Percentiles rank a stretch among this genome's conserved stretches.
Conservation (phyloP, 2,329 filamentous ascomycete species). For the Colletotrichum higginsianum region DNA sequence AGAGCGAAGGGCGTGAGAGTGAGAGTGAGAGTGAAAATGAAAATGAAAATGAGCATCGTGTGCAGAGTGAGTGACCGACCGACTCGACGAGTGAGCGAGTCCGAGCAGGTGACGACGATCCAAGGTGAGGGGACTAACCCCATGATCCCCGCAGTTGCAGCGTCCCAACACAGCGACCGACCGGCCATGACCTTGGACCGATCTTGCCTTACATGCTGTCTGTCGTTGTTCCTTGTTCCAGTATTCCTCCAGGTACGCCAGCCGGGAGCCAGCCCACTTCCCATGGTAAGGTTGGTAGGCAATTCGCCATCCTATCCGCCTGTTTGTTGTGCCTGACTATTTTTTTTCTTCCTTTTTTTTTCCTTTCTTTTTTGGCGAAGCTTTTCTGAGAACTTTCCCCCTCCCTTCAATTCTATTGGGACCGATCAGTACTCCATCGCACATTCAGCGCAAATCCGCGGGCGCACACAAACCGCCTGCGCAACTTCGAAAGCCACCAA, state of each 20-base stretch:
- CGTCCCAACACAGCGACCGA: constrained; percentile 15
- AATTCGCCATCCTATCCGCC: constrained; percentile 19
- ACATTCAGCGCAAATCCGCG: neutral
- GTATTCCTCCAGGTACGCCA: no score
- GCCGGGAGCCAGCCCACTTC: constrained; percentile 32
- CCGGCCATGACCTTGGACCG: constrained; percentile 30
- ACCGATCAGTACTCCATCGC: neutral
- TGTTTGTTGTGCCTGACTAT: neutral
- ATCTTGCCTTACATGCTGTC: constrained; percentile 6
- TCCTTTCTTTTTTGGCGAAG: constrained; percentile 1
- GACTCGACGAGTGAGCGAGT: neutral
- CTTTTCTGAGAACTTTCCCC: neutral
- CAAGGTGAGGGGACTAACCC: neutral
- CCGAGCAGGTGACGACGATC: neutral
- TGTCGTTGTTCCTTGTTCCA: no score
- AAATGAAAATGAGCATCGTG: neutral
- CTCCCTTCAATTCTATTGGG: neutral
- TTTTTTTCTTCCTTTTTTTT: constrained; percentile 5
- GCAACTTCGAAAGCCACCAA: neutral
- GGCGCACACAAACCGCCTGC: neutral
- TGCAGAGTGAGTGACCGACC: neutral
- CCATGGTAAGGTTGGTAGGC: constrained; percentile 1
- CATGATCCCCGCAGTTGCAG: constrained; percentile 11
- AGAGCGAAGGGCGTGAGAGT: no score
- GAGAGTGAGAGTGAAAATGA: no score